Percentiles rank a stretch among this genome's conserved stretches.
phyloP scores from a whole-genome alignment of 139 green algal genomes.

The Chlorokybus atmophyticus region DNA sequence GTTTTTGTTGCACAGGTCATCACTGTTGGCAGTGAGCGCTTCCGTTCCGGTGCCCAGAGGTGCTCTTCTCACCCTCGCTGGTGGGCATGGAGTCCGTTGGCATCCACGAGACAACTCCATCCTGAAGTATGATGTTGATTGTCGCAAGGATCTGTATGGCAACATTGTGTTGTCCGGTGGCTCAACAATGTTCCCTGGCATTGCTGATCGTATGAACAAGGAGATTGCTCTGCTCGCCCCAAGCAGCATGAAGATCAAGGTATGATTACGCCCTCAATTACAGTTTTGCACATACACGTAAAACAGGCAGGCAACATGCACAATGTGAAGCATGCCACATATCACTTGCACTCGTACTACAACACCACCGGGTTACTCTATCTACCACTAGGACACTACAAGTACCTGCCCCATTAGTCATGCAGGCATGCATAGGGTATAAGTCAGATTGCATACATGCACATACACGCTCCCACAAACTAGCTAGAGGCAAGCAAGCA shows the following conservation, averaged over 20 bases:
- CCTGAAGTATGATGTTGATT: slow-evolving; percentile 41
- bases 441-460: too few relatives aligned
- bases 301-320: too few relatives aligned
- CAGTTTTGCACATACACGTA: too few relatives aligned
- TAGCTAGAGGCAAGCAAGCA: too few relatives aligned
- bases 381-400: too few relatives aligned
- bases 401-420: too few relatives aligned
- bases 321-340: too few relatives aligned
- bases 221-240: slow-evolving; percentile 34
- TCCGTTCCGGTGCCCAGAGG: slow-evolving; percentile 37
- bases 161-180: slow-evolving; percentile 36
- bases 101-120: slow-evolving; percentile 38
- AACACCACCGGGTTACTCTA: too few relatives aligned
- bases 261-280: too few relatives aligned
- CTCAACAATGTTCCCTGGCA: slow-evolving; percentile 36
- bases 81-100: slow-evolving; percentile 36
- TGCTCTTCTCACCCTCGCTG: slow-evolving; percentile 34
- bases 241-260: slow-evolving; percentile 40
- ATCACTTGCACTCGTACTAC: too few relatives aligned
- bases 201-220: slow-evolving; percentile 34
- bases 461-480: too few relatives aligned
- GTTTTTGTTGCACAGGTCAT: slow-evolving; percentile 55
- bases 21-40: slow-evolving; percentile 32
- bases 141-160: slow-evolving; percentile 33
- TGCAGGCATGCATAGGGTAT: too few relatives aligned